These are phyloP conservation scores for Crucihimalaya himalaica DNA, from an alignment of 345 rosid species.

Conservation along the genomic window DNA sequence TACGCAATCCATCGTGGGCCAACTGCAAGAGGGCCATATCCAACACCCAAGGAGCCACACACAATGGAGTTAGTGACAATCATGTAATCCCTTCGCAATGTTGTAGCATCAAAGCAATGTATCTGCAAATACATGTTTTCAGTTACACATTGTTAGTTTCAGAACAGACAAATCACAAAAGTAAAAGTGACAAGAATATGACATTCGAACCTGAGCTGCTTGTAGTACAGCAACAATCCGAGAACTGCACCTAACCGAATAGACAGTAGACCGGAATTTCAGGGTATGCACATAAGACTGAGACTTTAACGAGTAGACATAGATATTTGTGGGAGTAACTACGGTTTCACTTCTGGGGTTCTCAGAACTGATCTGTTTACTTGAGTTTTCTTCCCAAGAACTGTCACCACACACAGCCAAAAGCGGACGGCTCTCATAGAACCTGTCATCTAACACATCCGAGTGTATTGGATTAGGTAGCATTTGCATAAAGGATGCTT, in stretches of 20 bases:
- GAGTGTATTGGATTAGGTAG: conserved; percentile 58
- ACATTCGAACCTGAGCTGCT: conserved; percentile 67
- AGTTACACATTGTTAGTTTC: conserved; percentile 15
- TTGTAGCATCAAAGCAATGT: conserved; percentile 71
- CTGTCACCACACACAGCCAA: conserved; percentile 71
- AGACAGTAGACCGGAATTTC: conserved; percentile 73
- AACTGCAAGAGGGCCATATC: conserved; percentile 94
- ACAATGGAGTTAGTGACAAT: conserved; percentile 70
- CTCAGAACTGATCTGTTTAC: conserved; percentile 44
- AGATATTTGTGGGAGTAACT: conserved; percentile 55
- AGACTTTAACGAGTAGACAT: conserved; percentile 77
- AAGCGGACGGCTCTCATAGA: conserved; percentile 66
- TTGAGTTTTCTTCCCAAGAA: conserved; percentile 50
- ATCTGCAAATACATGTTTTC: conserved; percentile 57
- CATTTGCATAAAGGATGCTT: conserved; percentile 83
- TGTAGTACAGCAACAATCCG: conserved; percentile 85
- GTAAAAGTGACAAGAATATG: background rate
- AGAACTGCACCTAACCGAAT: conserved; percentile 86
- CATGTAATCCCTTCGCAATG: conserved; percentile 61
- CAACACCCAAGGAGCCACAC: conserved; percentile 58
- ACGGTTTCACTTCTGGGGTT: conserved; percentile 42
- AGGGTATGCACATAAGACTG: conserved; percentile 70
- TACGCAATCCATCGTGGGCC: conserved; percentile 97
- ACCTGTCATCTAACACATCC: conserved; percentile 50
- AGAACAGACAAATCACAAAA: conserved; percentile 7